phyloP scores from a whole-genome alignment of 2,329 filamentous ascomycete species.

The Raffaelea arxii region DNA sequence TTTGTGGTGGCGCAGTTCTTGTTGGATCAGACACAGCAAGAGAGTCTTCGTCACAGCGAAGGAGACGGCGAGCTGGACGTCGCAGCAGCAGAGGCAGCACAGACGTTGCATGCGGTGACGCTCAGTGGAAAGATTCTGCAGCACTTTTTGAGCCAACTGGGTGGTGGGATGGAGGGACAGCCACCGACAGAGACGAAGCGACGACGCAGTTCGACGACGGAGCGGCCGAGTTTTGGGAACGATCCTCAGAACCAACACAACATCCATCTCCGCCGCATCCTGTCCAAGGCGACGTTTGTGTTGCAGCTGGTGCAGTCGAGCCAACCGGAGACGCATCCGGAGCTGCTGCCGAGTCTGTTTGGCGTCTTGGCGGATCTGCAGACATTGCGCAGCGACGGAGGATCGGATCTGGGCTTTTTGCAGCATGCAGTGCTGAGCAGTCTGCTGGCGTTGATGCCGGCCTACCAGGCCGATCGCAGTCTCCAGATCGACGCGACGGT shows the following conservation, averaged over 20 bases:
- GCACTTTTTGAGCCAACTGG: conserved; percentile 62
- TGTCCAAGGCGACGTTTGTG: conserved; percentile 75
- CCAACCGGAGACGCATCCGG: conserved; percentile 61
- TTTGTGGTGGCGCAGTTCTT: conserved; percentile 51
- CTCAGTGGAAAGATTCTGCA: conserved; percentile 64
- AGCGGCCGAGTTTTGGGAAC: conserved; percentile 47
- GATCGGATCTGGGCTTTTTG: conserved; percentile 82
- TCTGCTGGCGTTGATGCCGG: conserved; percentile 73
- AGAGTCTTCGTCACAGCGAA: conserved; percentile 20
- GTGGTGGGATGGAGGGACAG: no score
- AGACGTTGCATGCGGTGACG: conserved; percentile 63
- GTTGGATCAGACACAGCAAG: conserved; percentile 48
- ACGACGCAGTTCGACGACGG: conserved; percentile 65
- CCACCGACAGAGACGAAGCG: conserved; percentile 69
- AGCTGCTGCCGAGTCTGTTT: conserved; percentile 72
- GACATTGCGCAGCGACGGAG: conserved; percentile 68
- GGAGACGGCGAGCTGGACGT: conserved; percentile 24
- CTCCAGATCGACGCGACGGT: conserved; percentile 66
- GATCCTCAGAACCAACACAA: conserved; percentile 48
- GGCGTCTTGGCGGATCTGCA: conserved; percentile 78
- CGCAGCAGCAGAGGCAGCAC: conserved; percentile 52
- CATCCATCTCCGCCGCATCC: conserved; percentile 51
- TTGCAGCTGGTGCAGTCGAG: conserved; percentile 81
- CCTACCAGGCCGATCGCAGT: conserved; percentile 51
- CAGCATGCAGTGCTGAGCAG: conserved; percentile 77